Base-by-base conservation (phyloP, 768 basidiomycete genomes). In the Tricholomella constricta region DNA sequence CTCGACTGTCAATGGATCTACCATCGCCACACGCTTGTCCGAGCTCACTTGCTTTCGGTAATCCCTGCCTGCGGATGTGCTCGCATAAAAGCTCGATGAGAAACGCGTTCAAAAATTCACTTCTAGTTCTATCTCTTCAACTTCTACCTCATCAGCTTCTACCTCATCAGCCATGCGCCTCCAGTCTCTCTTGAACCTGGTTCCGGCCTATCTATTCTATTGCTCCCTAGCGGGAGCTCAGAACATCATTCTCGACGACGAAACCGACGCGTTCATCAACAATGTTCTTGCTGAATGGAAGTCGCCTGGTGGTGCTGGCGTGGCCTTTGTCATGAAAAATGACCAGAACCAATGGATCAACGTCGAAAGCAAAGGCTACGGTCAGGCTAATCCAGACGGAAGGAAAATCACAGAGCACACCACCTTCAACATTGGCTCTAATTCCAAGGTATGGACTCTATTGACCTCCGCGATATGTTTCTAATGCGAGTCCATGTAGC, bases 331-430 rank as follows among this genome's bases (percentile, higher is more conserved):
- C 1, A 61, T 51, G 42, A 62, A 61, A 49, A 54, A 61, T 22
- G 60, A 50, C 3, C 55, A 60, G 3, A 62, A 61, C 8, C 53
- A 40, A 10, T 71, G 67, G 67, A 35, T 51, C 14, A 59, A 59
- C 15, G 54, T 69, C 15, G 67, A 70, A 42, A 65, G 60, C 7
- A 64, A 68, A 52, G 67, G 70, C 1, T 70, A 68, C 32, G 70
- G 70, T 4, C 49, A 37, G 8, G 68, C 70, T 1, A 62, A 61
- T 3, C 36, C 51, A 2, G 59, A 59, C 26, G 65, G 64, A 0
- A 60, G 43, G 14, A 45, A 56, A 26, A 60, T 66, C 15, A 65
- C 61, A 4, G 55, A 60, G 46, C 51, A 68, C 20, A 69, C 66
- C 0, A 43, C 61, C 10, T 68, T 67, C 27, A 37, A 48, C 27